phyloP scores from a whole-genome alignment of 306 rosid species.

The Cucurbita pepo region DNA sequence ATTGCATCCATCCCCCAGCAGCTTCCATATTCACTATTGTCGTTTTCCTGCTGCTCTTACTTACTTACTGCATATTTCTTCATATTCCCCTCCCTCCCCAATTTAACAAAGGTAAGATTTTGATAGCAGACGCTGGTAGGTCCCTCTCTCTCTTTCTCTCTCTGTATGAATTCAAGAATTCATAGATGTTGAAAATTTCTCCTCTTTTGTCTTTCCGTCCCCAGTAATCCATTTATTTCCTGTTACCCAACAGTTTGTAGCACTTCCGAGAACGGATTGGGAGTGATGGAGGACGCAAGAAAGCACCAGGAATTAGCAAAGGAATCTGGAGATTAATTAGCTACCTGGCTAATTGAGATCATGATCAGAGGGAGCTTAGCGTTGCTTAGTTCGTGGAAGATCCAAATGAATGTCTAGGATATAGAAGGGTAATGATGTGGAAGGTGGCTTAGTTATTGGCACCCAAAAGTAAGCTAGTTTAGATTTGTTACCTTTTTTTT shows the following conservation, averaged over 20 bases:
- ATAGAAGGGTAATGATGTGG: not conserved
- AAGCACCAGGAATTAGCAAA: not conserved
- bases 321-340: not conserved
- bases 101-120: constrained; percentile 16
- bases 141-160: not conserved
- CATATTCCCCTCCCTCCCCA: constrained; percentile 7
- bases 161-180: not conserved
- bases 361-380: not conserved
- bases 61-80: constrained; percentile 19
- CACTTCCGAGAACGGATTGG: not conserved
- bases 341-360: not conserved
- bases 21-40: not conserved
- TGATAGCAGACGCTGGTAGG: not conserved
- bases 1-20: not conserved
- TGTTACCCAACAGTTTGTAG: constrained; percentile 1
- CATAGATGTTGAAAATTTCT: not conserved
- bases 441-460: not conserved
- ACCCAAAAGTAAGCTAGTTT: not conserved
- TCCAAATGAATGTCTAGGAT: not conserved
- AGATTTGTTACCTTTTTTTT: not conserved
- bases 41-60: constrained; percentile 15
- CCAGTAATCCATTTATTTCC: constrained; percentile 1
- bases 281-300: not conserved
- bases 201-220: not conserved
- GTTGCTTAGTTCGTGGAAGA: not conserved